Conservation (phyloP, 495 filamentous ascomycete genomes). For the Tuber magnatum region DNA sequence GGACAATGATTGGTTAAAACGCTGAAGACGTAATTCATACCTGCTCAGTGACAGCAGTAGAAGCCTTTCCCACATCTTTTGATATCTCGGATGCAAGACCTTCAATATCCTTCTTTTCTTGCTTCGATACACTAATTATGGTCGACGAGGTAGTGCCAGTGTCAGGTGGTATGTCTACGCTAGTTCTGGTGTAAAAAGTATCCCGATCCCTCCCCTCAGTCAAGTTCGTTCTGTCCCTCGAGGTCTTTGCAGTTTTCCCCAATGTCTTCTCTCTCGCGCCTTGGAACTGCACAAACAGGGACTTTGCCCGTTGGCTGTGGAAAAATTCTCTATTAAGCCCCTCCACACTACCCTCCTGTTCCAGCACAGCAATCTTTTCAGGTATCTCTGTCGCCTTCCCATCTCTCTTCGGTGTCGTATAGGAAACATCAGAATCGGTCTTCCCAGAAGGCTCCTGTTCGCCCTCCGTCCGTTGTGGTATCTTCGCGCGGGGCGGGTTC, state of each 20-base stretch:
- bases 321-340: conserved; percentile 12
- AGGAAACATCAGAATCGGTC: conserved; percentile 45
- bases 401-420: conserved; percentile 24
- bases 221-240: conserved; percentile 38
- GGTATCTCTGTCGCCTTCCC: conserved; percentile 10
- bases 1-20: conserved; percentile 7
- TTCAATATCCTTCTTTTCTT: conserved; percentile 19
- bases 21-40: conserved; percentile 25
- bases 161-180: conserved; percentile 32
- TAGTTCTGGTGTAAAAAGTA: conserved; percentile 43
- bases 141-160: not conserved
- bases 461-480: conserved; percentile 51
- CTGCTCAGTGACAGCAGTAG: conserved; percentile 22
- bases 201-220: conserved; percentile 43
- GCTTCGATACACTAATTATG: not conserved
- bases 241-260: conserved; percentile 34
- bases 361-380: conserved; percentile 3
- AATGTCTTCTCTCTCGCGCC: conserved; percentile 23
- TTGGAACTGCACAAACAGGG: conserved; percentile 11
- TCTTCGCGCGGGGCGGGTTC: conserved; percentile 53
- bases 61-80: conserved; percentile 26
- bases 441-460: conserved; percentile 43
- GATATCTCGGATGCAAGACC: conserved; percentile 37
- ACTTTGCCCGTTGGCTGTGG: conserved; percentile 20
- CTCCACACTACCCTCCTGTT: not conserved